Evolutionary conservation across 768 basidiomycete genomes (phyloP).

Genomic region (Ephemerocybe angulata): DNA sequence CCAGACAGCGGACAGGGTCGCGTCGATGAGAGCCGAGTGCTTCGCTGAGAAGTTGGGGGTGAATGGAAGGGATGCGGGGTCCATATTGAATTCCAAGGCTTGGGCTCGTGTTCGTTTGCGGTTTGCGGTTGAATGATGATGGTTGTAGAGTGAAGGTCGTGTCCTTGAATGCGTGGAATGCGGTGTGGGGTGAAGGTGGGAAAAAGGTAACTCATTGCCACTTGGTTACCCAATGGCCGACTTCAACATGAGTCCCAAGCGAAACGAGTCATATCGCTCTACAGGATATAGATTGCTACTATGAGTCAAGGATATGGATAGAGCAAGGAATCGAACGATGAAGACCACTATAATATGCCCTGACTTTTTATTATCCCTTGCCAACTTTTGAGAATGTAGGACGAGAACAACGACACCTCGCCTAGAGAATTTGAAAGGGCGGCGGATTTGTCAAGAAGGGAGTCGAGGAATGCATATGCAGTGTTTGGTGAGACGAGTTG

Average conservation of each 20-base stretch:
- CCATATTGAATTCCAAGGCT: not conserved
- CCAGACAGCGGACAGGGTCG: slow-evolving; percentile 26
- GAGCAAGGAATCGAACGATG: not conserved
- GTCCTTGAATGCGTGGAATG: no score
- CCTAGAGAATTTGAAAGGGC: slow-evolving; percentile 42
- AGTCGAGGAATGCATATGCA: slow-evolving; percentile 60
- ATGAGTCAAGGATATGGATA: not conserved
- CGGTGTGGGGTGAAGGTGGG: no score
- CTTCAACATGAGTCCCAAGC: no score
- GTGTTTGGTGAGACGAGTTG: slow-evolving; percentile 76
- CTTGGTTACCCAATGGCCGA: no score
- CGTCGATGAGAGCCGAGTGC: slow-evolving; percentile 25
- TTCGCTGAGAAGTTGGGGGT: slow-evolving; percentile 28
- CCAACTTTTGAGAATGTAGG: slow-evolving; percentile 68
- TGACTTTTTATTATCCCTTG: slow-evolving; percentile 66
- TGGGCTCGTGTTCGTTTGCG: not conserved
- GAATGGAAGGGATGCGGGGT: not conserved
- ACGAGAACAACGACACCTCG: slow-evolving; percentile 53
- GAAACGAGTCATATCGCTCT: no score
- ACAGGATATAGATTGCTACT: no score
- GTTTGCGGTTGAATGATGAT: not conserved
- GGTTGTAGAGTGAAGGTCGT: no score
- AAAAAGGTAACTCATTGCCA: no score
- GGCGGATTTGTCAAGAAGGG: slow-evolving; percentile 51
- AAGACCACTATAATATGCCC: slow-evolving; percentile 40